Conservation (phyloP, 2,329 filamentous ascomycete genomes). For the Hypoxylon sp. region DNA sequence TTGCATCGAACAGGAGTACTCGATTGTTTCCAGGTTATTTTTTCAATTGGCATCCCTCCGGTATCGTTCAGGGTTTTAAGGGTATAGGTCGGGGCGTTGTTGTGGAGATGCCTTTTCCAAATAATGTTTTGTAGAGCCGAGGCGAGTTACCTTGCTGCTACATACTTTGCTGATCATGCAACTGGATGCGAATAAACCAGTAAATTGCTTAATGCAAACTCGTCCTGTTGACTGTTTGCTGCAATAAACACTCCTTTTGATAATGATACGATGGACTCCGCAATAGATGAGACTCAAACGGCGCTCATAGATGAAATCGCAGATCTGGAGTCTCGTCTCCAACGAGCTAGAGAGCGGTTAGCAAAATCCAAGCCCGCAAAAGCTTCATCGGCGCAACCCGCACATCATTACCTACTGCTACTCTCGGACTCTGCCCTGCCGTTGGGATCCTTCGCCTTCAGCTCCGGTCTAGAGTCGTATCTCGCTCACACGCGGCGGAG, state of each 20-base stretch:
- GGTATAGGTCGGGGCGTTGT: slow-evolving; percentile 10
- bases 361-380: slow-evolving; percentile 33
- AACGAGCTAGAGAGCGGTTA: slow-evolving; percentile 56
- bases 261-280: slow-evolving; percentile 42
- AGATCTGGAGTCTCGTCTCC: slow-evolving; percentile 69
- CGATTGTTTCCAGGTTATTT: slow-evolving; percentile 1
- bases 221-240: neutral
- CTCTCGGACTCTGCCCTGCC: slow-evolving; percentile 86
- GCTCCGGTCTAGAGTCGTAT: slow-evolving; percentile 85
- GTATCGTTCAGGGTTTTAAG: neutral
- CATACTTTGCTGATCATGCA: neutral
- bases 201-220: neutral
- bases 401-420: slow-evolving; percentile 78
- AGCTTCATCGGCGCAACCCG: slow-evolving; percentile 49
- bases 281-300: slow-evolving; percentile 41
- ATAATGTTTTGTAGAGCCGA: neutral
- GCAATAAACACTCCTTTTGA: neutral
- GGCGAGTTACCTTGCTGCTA: neutral
- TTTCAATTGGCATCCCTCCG: slow-evolving; percentile 9
- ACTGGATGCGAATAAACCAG: neutral
- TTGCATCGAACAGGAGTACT: slow-evolving; percentile 40
- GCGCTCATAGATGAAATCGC: slow-evolving; percentile 68
- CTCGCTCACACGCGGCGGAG: slow-evolving; percentile 72
- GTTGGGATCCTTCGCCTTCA: slow-evolving; percentile 89
- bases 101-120: neutral